Base-by-base conservation (phyloP, 129 eudicot genomes). In the Pseudognaphalium luteoalbum region DNA sequence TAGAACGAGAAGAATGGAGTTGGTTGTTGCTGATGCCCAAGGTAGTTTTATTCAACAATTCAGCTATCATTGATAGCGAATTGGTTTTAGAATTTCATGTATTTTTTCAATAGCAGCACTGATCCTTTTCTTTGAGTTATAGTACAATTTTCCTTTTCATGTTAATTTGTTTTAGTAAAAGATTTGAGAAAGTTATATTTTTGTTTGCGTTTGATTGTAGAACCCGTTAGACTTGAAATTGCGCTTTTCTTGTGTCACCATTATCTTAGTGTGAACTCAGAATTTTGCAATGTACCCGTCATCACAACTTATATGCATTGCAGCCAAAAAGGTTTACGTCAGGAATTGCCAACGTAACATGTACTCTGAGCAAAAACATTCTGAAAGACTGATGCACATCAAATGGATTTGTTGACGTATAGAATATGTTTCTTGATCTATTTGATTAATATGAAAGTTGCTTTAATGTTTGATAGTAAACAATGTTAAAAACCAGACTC, bases 131-230 rank as follows among this genome's bases (percentile, higher is more conserved):
- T 41, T 69, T 69, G 33, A 71, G 25, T 33, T 51, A 30, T 71
- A 71, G 32, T 54, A 71, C 66, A 54, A 15, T 30, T 71, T 71
- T 71, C 16, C 35, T 11, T 30, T 71, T 52, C 12, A 22, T 44
- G 25, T 47, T 19, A 9, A n/a, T 42, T 11, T 25, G 14, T 44
- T 21, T 70, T 70, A 8, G 59, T 47, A 22, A 47, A 70, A 71
- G 7, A 71, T 71, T 47, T 29, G 61, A 54, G 42, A 16, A 16
- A 15, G 39, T 25, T 28, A 44, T 44, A 5, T 14, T 70, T 25
- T 17, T n/a, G n/a, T n/a, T 28, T 70, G 35, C 21, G 29, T 22
- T 44, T 25, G 47, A 33, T 34, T 66, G 15, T 66, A 29, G 60
- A 54, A 4, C 21, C 60, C 5, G 4, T 17, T 12, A 54, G 60